These are phyloP conservation scores for Apodospora peruviana DNA, from an alignment of 495 filamentous ascomycete species.

Conservation along the genomic window DNA sequence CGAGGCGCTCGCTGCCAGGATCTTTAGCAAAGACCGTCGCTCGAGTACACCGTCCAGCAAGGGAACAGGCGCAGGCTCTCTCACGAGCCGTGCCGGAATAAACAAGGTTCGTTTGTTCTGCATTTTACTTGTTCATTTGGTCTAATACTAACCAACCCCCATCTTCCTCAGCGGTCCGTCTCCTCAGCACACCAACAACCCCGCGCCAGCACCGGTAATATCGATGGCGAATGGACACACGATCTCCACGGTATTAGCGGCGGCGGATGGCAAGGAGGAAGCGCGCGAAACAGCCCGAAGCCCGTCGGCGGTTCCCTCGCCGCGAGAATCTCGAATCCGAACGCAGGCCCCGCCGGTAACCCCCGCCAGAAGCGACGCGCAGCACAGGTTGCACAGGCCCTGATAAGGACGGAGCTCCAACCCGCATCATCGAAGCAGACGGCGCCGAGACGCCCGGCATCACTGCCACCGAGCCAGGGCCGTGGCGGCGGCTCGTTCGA, in stretches of 20 bases:
- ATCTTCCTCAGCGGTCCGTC: slow-evolving; percentile 12
- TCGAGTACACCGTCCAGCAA: slow-evolving; percentile 49
- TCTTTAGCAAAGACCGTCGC: slow-evolving; percentile 62
- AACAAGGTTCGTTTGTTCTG: slow-evolving; percentile 64
- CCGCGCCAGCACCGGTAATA: slow-evolving; percentile 32
- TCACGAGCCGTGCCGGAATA: slow-evolving; percentile 72
- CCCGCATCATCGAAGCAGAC: background rate
- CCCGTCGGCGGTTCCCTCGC: slow-evolving; percentile 33
- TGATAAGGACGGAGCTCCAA: slow-evolving; percentile 25
- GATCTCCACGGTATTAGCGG: slow-evolving; percentile 37
- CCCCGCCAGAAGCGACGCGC: slow-evolving; percentile 23
- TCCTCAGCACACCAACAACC: slow-evolving; percentile 8
- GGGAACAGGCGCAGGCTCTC: slow-evolving; percentile 45
- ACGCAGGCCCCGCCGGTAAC: slow-evolving; percentile 18
- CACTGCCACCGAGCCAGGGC: background rate
- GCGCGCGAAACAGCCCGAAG: slow-evolving; percentile 28
- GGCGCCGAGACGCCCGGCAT: background rate
- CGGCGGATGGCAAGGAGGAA: slow-evolving; percentile 9
- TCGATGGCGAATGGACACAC: slow-evolving; percentile 54
- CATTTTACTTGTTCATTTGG: no score
- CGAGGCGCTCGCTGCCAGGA: slow-evolving; percentile 63
- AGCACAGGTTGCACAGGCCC: slow-evolving; percentile 26
- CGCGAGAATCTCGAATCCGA: slow-evolving; percentile 36
- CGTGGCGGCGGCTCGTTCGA: slow-evolving; percentile 2
- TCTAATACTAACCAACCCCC: background rate